phyloP scores from a whole-genome alignment of 176 grass and related monocot species.

The Tillandsia fasciculata region DNA sequence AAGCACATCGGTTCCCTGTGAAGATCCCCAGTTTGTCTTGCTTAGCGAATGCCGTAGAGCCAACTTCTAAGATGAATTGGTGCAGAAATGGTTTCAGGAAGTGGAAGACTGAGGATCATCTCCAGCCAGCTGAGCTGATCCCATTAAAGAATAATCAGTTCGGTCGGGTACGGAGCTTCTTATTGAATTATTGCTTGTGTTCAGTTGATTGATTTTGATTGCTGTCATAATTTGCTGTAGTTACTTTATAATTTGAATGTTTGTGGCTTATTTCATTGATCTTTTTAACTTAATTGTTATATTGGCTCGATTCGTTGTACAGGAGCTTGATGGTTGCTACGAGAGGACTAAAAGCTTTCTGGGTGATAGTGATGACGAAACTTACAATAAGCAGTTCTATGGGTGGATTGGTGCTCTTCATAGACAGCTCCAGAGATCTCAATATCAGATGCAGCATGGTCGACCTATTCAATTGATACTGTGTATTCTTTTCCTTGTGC shows the following conservation, averaged over 20 bases:
- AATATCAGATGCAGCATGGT: constrained; percentile 63
- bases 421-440: constrained; percentile 62
- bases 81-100: constrained; percentile 18
- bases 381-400: constrained; percentile 63
- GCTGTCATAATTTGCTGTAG: not conserved
- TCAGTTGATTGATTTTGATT: not conserved
- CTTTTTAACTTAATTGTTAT: not conserved
- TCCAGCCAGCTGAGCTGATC: constrained; percentile 2
- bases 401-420: constrained; percentile 57
- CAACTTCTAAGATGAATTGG: constrained; percentile 9
- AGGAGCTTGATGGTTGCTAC: constrained; percentile 46
- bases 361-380: constrained; percentile 35
- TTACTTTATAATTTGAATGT: not conserved
- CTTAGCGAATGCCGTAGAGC: constrained; percentile 9
- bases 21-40: constrained; percentile 12
- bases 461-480: constrained; percentile 32
- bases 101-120: constrained; percentile 10
- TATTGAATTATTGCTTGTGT: not conserved
- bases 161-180: constrained; percentile 8
- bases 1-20: not conserved
- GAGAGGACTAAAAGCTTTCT: constrained; percentile 52
- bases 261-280: not conserved
- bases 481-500: constrained; percentile 15
- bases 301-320: not conserved
- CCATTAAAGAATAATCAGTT: constrained; percentile 14